Evolutionary conservation across 257 asterid genomes (phyloP), one percentile per base, ranked within the genome.

Genomic region (Haberlea rhodopensis): DNA sequence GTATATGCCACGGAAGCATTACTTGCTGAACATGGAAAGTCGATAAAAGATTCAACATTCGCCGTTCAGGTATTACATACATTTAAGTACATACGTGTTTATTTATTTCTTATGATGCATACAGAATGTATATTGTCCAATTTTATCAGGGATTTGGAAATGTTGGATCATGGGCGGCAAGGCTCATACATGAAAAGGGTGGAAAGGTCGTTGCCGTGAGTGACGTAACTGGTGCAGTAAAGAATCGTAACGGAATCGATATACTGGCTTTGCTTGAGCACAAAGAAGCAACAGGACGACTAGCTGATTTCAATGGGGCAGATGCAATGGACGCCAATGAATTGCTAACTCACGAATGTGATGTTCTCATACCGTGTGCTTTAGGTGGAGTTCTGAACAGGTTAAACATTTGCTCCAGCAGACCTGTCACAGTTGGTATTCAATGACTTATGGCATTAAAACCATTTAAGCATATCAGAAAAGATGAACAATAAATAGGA

Each of bases 141-240:
- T 31, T 10, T 49, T 74, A 40, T 26, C 55, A 88, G 96, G 97
- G 97, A 20, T 91, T 88, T 55, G 95, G 96, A 51, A 91, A 88
- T 69, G 97, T 91, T 19, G 97, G 96, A 56, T 79, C 96, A 0
- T 91, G 97, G 97, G 95, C 89, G 5, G 91, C 94, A 40, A 77
- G 37, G 76, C 85, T 88, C 21, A 74, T 91, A 62, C 97, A 91
- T 16, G 95, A 91, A 80, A 80, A 49, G 64, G 97, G 97, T 18
- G 96, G 98, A 5, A 86, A 86, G 81, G 74, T 91, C 11, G 79
- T 91, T 40, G 94, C 94, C 2, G 91, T 88, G 68, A 88, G 96
- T 60, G 97, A 91, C 72, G 76, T 91, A 54, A 91, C 96, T 27
- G 96, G 96, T 57, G 96, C 96, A 2, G 72, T 90, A 23, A 83